Evolutionary conservation across 495 filamentous ascomycete species (phyloP).

Genomic region (Aspergillus heteromorphus): DNA sequence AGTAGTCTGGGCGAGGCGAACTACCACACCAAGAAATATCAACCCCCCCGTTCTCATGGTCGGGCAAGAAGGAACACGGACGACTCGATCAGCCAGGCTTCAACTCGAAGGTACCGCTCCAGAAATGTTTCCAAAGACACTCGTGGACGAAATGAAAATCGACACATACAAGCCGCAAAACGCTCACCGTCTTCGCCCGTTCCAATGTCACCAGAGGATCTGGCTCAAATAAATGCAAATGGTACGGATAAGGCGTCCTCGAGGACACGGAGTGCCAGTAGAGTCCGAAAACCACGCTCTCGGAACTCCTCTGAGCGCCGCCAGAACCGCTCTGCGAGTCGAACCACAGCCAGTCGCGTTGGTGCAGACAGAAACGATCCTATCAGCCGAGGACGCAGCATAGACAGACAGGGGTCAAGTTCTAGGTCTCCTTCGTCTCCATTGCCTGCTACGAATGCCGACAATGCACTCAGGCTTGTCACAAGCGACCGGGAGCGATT

Average conservation of each 20-base stretch:
- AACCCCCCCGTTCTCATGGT: slow-evolving; percentile 49
- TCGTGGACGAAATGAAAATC: slow-evolving; percentile 57
- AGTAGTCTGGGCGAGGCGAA: slow-evolving; percentile 76
- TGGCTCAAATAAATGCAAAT: slow-evolving; percentile 50
- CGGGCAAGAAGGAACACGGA: slow-evolving; percentile 51
- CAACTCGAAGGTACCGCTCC: slow-evolving; percentile 35
- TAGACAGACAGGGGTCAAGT: slow-evolving; percentile 51
- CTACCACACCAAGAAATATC: slow-evolving; percentile 52
- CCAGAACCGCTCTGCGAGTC: slow-evolving; percentile 37
- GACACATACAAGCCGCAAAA: slow-evolving; percentile 76
- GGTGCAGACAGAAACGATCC: slow-evolving; percentile 38
- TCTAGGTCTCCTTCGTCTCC: slow-evolving; percentile 76
- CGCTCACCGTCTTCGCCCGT: slow-evolving; percentile 85
- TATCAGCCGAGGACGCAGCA: slow-evolving; percentile 45
- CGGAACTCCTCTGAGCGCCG: slow-evolving; percentile 26
- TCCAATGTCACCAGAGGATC: slow-evolving; percentile 85
- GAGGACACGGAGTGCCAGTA: slow-evolving; percentile 33
- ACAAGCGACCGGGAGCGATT: slow-evolving; percentile 57
- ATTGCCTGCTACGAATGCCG: slow-evolving; percentile 51
- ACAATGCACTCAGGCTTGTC: slow-evolving; percentile 59
- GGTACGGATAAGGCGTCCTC: slow-evolving; percentile 41
- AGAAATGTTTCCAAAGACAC: slow-evolving; percentile 64
- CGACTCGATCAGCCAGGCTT: slow-evolving; percentile 44
- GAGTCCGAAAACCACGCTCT: slow-evolving; percentile 32
- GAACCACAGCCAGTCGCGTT: slow-evolving; percentile 41